A percentile compares a stretch with the other conserved stretches of the same genome.
Conservation (phyloP, 2,329 filamentous ascomycete species). For the Ophiostoma montium region DNA sequence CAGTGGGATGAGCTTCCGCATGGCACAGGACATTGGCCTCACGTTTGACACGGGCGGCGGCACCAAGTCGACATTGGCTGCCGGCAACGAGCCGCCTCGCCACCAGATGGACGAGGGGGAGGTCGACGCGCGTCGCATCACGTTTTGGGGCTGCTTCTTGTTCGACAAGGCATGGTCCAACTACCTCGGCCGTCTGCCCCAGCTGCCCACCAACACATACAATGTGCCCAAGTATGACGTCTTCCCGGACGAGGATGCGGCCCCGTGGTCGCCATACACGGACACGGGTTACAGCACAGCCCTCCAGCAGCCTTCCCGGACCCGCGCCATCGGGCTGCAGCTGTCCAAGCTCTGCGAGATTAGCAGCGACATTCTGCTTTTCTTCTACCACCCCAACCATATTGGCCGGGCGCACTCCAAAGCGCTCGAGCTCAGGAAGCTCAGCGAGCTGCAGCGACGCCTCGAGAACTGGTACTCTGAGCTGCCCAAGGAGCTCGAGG, state of each 20-base stretch:
- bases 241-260: slow-evolving; percentile 75
- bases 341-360: slow-evolving; percentile 81
- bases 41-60: slow-evolving; percentile 62
- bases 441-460: slow-evolving; percentile 80
- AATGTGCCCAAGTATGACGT: slow-evolving; percentile 84
- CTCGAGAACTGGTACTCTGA: slow-evolving; percentile 81
- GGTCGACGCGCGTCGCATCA: slow-evolving; percentile 76
- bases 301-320: slow-evolving; percentile 66
- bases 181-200: slow-evolving; percentile 81
- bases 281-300: slow-evolving; percentile 65
- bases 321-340: slow-evolving; percentile 67
- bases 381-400: slow-evolving; percentile 76
- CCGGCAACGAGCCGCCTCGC: neutral
- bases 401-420: slow-evolving; percentile 55
- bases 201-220: slow-evolving; percentile 64
- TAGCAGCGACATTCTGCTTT: slow-evolving; percentile 73
- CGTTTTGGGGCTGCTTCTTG: slow-evolving; percentile 96
- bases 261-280: slow-evolving; percentile 65
- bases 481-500: slow-evolving; percentile 73
- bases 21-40: slow-evolving; percentile 87
- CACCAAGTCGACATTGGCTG: neutral
- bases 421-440: slow-evolving; percentile 73
- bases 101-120: slow-evolving; percentile 56
- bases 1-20: slow-evolving; percentile 94
- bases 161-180: slow-evolving; percentile 99